These are phyloP conservation scores for Aspergillus campestris DNA, from an alignment of 495 filamentous ascomycete species.

Conservation along the genomic window DNA sequence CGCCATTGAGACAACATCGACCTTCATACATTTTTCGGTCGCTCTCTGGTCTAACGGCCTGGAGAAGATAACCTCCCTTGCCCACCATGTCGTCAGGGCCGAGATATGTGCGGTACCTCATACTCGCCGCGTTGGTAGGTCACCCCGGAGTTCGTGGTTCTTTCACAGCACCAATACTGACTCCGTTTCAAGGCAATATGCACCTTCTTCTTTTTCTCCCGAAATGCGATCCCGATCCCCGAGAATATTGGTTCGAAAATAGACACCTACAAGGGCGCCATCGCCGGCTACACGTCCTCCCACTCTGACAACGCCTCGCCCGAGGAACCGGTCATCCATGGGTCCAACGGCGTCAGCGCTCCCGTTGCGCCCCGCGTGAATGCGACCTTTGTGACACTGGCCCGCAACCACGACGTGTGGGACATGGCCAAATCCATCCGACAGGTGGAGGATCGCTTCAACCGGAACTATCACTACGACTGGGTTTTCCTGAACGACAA, in stretches of 20 bases:
- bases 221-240: constrained; percentile 50
- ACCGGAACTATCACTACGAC: constrained; percentile 90
- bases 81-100: constrained; percentile 56
- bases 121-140: constrained; percentile 80
- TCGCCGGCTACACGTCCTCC: not conserved
- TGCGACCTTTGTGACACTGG: constrained; percentile 93
- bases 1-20: too few relatives aligned
- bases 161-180: not conserved
- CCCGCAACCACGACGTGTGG: constrained; percentile 89
- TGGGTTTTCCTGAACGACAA: constrained; percentile 99
- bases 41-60: too few relatives aligned
- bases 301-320: constrained; percentile 2
- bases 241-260: constrained; percentile 19
- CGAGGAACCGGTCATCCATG: constrained; percentile 27
- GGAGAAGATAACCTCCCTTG: not conserved
- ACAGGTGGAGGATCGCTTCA: constrained; percentile 94
- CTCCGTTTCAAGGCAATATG: constrained; percentile 23
- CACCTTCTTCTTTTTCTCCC: constrained; percentile 75
- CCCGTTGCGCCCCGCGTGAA: constrained; percentile 67
- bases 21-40: too few relatives aligned
- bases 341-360: constrained; percentile 33
- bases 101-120: constrained; percentile 77
- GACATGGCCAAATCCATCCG: constrained; percentile 93
- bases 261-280: constrained; percentile 18
- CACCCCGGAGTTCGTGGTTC: not conserved